Base-by-base conservation (phyloP, 768 basidiomycete species). In the Cubamyces sp. region DNA sequence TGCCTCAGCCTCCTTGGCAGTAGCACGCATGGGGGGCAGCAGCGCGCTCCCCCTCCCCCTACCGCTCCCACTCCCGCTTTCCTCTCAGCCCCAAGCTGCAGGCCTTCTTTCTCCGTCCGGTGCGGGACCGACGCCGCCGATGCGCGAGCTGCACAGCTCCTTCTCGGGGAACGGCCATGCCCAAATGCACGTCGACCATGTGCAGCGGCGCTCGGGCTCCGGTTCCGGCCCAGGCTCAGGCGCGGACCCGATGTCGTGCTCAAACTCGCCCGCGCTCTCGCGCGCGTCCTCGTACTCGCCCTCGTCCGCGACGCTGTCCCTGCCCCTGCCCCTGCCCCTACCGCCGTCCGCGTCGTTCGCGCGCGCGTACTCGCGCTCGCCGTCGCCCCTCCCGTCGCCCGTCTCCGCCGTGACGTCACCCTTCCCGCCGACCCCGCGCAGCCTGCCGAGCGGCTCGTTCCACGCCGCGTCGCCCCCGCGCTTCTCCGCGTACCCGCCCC, bases 381-480 rank as follows among this genome's bases (percentile, higher is more conserved):
- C 58, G 14, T 64, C 63, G 28, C 58, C 47, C 18, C 63, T 64
- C 19, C 63, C 63, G 14, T 64, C 63, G 18, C 63, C 63, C 18
- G 43, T 60, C 5, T 64, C 63, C 4, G 54, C 63, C 3, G 63
- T 64, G 1, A 60, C 63, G 34, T 60, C 58, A 41, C 63, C 63
- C 11, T 64, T 60, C 42, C 63, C 63, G 28, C 63, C 63, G 3
- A 64, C 63, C 23, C 63, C 63, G 41, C 63, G 63, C 58, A 60
- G 58, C 54, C 53, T 60, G 18, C 63, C 63, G 18, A 54, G 30
- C 39, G n/a, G 40, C 15, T 51, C 61, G 28, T 57, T 54, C 42
- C 54, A 21, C 37, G 12, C 40, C 2, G 40, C 18, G 5, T 50
- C 55, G 16, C 54, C 49, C 3, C 55, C 49, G 30, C 55, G 61